Percentiles rank a stretch among this genome's conserved stretches.
Conservation (phyloP, 1,284 basidiomycete species). For the Mycosarcoma maydis region DNA sequence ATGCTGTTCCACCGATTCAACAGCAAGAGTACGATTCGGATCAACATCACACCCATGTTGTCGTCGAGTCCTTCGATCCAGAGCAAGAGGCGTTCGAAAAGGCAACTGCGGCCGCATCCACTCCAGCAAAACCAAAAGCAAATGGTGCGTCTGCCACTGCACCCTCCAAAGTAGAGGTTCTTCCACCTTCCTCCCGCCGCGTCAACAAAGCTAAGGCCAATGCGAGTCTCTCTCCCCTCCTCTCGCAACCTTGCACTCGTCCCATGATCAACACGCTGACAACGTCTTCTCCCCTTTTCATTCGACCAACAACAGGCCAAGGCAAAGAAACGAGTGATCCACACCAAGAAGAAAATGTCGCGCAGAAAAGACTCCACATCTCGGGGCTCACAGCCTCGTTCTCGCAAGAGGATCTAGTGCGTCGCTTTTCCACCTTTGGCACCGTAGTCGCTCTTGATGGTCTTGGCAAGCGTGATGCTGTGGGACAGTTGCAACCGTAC, state of each 20-base stretch:
- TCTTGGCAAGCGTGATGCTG: conserved; percentile 42
- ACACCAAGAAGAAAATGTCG: conserved; percentile 49
- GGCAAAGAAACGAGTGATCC: conserved; percentile 43
- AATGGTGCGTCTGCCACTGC: conserved; percentile 32
- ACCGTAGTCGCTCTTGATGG: conserved; percentile 48
- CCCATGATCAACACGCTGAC: conserved; percentile 3
- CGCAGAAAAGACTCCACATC: conserved; percentile 55
- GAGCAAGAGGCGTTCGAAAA: conserved; percentile 42
- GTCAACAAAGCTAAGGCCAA: conserved; percentile 56
- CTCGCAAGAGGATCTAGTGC: conserved; percentile 47
- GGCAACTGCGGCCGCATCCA: conserved; percentile 13
- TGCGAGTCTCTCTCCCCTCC: conserved; percentile 47
- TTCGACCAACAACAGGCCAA: conserved; percentile 22
- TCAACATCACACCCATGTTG: conserved; percentile 48
- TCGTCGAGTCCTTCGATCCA: conserved; percentile 48
- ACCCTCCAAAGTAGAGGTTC: conserved; percentile 37
- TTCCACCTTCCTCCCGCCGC: conserved; percentile 51
- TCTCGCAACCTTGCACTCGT: not conserved
- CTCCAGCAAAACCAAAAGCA: conserved; percentile 14
- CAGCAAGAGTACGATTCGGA: conserved; percentile 48
- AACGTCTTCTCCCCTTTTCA: not conserved
- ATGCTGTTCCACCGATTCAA: conserved; percentile 23
- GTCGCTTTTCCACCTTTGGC: conserved; percentile 57
- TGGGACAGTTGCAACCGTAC: conserved; percentile 47
- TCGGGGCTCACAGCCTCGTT: conserved; percentile 57